A percentile compares a stretch with the other conserved stretches of the same genome.
These are phyloP conservation scores for Eutrema yunnanense DNA, from an alignment of 345 rosid genomes.

Conservation along the genomic window DNA sequence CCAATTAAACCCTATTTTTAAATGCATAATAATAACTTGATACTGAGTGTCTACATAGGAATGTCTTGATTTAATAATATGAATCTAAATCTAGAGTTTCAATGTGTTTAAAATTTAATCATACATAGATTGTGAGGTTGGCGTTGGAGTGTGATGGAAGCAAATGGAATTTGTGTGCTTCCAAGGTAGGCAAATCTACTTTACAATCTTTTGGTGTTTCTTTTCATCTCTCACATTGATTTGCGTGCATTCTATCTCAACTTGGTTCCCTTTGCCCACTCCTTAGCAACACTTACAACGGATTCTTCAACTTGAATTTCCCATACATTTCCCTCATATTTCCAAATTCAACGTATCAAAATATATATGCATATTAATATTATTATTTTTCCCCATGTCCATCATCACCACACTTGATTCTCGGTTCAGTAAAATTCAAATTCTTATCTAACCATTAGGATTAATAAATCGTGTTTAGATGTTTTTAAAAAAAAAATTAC, in stretches of 20 bases:
- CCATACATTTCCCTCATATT: conserved; percentile 6
- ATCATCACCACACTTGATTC: neutral
- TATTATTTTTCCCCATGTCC: neutral
- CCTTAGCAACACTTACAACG: conserved; percentile 5
- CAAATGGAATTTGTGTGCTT: conserved; percentile 8
- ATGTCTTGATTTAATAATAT: neutral
- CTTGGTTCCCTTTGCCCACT: conserved; percentile 27
- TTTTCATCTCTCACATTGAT: conserved; percentile 17
- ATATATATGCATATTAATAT: neutral
- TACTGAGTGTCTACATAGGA: neutral
- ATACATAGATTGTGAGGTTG: neutral
- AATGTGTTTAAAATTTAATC: neutral
- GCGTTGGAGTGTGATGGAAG: conserved; percentile 16
- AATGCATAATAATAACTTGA: neutral
- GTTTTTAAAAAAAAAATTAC: neutral
- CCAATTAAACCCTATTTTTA: neutral
- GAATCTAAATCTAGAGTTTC: neutral
- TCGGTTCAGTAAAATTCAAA: neutral
- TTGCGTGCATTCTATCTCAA: conserved; percentile 31
- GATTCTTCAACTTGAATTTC: conserved; percentile 17
- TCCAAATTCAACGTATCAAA: neutral
- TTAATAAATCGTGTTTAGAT: neutral
- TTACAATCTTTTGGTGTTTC: neutral
- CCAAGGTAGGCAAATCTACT: neutral
- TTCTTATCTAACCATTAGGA: neutral